These are phyloP conservation scores for Penicillium sp. DNA, from an alignment of 2,329 filamentous ascomycete species.

Conservation along the genomic window DNA sequence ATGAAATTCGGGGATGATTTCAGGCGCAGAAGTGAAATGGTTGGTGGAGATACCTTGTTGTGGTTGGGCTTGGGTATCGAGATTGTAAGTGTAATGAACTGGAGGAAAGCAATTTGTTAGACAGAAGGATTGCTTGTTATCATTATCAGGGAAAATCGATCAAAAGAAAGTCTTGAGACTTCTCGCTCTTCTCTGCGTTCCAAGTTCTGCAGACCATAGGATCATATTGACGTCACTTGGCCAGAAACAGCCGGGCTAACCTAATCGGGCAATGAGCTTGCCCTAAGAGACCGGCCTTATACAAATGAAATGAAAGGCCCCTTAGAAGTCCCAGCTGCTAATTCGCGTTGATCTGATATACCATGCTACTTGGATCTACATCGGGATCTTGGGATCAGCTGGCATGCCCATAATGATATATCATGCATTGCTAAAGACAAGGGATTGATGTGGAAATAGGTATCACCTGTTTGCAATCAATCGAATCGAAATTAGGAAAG, in stretches of 20 bases:
- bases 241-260: conserved; percentile 9
- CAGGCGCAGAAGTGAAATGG: not conserved
- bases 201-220: conserved; percentile 9
- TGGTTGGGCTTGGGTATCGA: not conserved
- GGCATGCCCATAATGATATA: not conserved
- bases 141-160: not conserved
- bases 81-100: not conserved
- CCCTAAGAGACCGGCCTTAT: not conserved
- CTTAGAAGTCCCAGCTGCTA: not conserved
- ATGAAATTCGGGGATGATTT: not conserved
- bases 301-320: not conserved
- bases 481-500: not conserved
- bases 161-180: not conserved
- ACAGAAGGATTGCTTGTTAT: not conserved
- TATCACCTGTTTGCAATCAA: not conserved
- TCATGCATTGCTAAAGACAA: not conserved
- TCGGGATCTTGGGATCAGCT: too few species aligned
- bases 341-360: not conserved
- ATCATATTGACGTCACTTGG: conserved; percentile 29
- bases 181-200: not conserved
- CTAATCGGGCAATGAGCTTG: conserved; percentile 15
- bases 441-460: not conserved
- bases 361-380: not conserved
- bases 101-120: not conserved
- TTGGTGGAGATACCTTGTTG: not conserved